A percentile compares a stretch with the other conserved stretches of the same genome.
Conservation (phyloP, 2,329 filamentous ascomycete species). For the Hypomyces rosellus region DNA sequence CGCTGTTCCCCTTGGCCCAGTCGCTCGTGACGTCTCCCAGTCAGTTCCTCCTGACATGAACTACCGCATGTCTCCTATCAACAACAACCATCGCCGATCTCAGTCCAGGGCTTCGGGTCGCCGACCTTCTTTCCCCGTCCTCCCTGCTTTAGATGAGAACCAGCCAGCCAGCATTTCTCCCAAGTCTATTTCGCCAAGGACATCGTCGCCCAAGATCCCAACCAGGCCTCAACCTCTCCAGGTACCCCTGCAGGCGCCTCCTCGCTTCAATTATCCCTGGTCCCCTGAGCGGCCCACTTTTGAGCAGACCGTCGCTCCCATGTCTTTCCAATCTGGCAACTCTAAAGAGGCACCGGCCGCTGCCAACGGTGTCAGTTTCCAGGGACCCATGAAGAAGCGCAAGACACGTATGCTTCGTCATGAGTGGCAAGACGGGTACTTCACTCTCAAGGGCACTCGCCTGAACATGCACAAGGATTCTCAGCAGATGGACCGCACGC, state of each 20-base stretch:
- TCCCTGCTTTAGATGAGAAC: conserved; percentile 66
- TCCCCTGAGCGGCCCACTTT: conserved; percentile 41
- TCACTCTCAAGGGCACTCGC: conserved; percentile 71
- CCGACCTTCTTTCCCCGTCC: conserved; percentile 61
- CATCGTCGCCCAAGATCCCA: conserved; percentile 30
- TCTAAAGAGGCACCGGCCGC: conserved; percentile 27
- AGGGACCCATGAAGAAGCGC: conserved; percentile 91
- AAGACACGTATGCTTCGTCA: conserved; percentile 83
- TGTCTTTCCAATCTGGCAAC: conserved; percentile 16
- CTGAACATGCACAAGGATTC: conserved; percentile 69
- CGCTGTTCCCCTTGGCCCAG: conserved; percentile 60
- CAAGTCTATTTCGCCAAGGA: conserved; percentile 26
- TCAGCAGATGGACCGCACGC: conserved; percentile 46
- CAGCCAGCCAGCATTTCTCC: conserved; percentile 35
- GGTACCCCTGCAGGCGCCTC: conserved; percentile 44
- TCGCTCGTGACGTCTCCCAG: conserved; percentile 74
- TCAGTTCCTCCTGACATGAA: conserved; percentile 93
- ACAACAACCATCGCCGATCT: conserved; percentile 34
- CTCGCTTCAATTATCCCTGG: conserved; percentile 52
- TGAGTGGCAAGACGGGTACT: conserved; percentile 91
- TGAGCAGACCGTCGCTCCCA: conserved; percentile 40
- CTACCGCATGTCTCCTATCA: conserved; percentile 48
- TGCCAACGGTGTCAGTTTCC: conserved; percentile 56
- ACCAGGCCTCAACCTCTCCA: conserved; percentile 27
- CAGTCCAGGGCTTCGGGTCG: conserved; percentile 52